Base-by-base conservation (phyloP, 1,284 basidiomycete genomes). In the Apiotrichum porosum region DNA sequence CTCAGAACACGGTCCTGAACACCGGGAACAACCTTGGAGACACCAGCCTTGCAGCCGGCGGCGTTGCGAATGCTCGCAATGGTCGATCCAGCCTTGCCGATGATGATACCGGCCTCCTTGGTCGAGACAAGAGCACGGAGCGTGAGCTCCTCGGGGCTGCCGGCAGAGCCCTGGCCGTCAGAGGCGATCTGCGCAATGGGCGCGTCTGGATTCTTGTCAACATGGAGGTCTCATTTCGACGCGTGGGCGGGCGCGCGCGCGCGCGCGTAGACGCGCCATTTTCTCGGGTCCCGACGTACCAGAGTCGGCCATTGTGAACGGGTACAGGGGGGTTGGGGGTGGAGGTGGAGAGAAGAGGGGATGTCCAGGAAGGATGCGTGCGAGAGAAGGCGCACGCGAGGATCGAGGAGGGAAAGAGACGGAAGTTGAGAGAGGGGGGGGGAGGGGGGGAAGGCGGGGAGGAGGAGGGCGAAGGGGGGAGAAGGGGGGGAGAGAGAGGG, bases 1-100 rank as follows among this genome's bases (percentile, higher is more conserved):
- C 86, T 91, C 69, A 98, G 83, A 64, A 97, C 91, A 63, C 94
- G 88, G 77, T 98, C 94, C 73, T 95, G 91, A 54, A 98, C 91
- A 62, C 94, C 94, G 48, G 84, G 84, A 53, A 95, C 91, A 77
- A 97, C 93, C 76, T 97, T 97, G 81, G 86, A 91, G 71, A 98
- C 94, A 67, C 94, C 94, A 52, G 94, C 93, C 78, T 93, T 97
- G 76, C 95, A 92, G 61, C 88, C 90, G 40, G 92, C 95, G 68
- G 88, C 83, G 63, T 94, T 88, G 57, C 94, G 83, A 61, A 98
- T 82, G 75, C 92, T 88, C 57, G 94, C 94, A 65, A 97, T 94
- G 68, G 97, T 97, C 78, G 91, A 88, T 53, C 94, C 94, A 51
- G 80, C 91, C 69, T 91, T 97, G 63, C 94, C 72, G 62, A 97